Evolutionary conservation across 495 filamentous ascomycete species (phyloP), one percentile per base, ranked within the genome.

Genomic region (Astrothelium subdiscretum): DNA sequence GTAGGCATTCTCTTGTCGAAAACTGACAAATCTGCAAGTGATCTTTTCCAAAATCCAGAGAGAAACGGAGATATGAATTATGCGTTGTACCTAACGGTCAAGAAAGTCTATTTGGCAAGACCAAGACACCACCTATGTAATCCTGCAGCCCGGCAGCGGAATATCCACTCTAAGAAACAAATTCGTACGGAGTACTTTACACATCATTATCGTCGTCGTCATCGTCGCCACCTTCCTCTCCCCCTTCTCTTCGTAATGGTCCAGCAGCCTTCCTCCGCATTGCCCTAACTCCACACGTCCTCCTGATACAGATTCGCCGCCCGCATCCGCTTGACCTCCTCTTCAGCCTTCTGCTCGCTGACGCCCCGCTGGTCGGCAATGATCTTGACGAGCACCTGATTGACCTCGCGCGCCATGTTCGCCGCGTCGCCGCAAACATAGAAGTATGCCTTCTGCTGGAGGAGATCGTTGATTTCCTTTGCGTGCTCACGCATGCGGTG

Each of bases 391-490:
- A 99, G 80, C 6, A 90, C 81, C 38, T 85, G 78, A 76, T 92
- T 97, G 75, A 99, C 94, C 71, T 97, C 94, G 51, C 95, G 84
- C 42, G 94, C 94, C 94, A 99, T 99, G 77, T 96, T 92, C 57
- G 95, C 89, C 5, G 94, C 94, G 68, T 99, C 94, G 76, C 94
- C 94, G 70, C 94, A 99, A 35, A 99, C 94, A 72, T 99, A 99
- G 77, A 99, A 90, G 75, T 92, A 96, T 18, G 88, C 92, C 70
- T 87, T 87, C 72, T 97, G 90, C 70, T 88, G 78, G 12, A 99
- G 79, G 2, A 99, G 84, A 66, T 92, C 83, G 73, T 96, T 94
- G 76, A 99, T 81, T 65, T 95, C 83, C 59, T 86, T 80, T 31
- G 90, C 88, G 26, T 85, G 78, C 74, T 97, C 90, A 73, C 87